These are phyloP conservation scores for Massariosphaeria phaeospora DNA, from an alignment of 495 filamentous ascomycete species.

Conservation along the genomic window DNA sequence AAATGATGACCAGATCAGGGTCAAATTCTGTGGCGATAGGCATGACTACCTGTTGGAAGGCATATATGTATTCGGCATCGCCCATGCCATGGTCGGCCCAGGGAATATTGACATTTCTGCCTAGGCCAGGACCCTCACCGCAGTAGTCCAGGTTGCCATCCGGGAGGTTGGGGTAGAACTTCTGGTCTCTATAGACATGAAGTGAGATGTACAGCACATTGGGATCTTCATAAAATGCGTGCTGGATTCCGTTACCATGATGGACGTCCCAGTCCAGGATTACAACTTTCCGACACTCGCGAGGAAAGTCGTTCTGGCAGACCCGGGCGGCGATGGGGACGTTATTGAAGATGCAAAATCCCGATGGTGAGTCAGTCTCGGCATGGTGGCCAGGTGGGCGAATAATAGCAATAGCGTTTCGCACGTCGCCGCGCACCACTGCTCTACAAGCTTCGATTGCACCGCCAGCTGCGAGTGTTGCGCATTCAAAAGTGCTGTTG, in stretches of 20 bases:
- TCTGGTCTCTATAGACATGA: constrained; percentile 78
- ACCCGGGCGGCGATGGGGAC: constrained; percentile 83
- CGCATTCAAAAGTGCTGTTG: constrained; percentile 69
- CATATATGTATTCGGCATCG: constrained; percentile 92
- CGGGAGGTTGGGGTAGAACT: constrained; percentile 77
- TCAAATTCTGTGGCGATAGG: constrained; percentile 89
- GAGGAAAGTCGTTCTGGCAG: constrained; percentile 69
- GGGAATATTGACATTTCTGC: constrained; percentile 90
- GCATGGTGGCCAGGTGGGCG: constrained; percentile 95
- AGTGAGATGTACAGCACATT: constrained; percentile 94
- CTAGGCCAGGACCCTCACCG: constrained; percentile 66
- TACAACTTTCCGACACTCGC: constrained; percentile 76
- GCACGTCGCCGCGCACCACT: constrained; percentile 71
- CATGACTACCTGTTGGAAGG: constrained; percentile 97
- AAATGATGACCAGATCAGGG: constrained; percentile 90
- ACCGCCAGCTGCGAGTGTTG: constrained; percentile 81
- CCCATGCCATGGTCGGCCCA: constrained; percentile 92
- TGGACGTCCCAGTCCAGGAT: constrained; percentile 93
- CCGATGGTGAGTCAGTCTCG: constrained; percentile 75
- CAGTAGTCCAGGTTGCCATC: constrained; percentile 74
- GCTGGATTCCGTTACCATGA: constrained; percentile 93
- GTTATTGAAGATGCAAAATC: constrained; percentile 97
- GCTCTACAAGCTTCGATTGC: constrained; percentile 90
- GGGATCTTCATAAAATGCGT: constrained; percentile 89
- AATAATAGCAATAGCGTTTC: constrained; percentile 92